phyloP scores from a whole-genome alignment of 352 stramenopile species.

The Peronospora tabacina region DNA sequence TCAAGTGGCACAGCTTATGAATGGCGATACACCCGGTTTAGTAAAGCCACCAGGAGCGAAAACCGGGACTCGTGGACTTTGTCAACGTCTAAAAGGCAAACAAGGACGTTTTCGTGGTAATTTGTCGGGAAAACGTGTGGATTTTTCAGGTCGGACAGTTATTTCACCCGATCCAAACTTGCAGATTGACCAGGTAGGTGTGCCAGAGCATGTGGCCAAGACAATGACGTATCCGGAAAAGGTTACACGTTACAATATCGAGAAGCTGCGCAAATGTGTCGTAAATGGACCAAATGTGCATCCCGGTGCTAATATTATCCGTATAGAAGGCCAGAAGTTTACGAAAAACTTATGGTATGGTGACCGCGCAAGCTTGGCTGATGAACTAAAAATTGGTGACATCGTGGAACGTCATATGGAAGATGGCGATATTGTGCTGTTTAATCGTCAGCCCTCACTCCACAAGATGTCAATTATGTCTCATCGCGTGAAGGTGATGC shows the following conservation, averaged over 20 bases:
- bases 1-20: conserved; percentile 97
- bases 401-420: conserved; percentile 99
- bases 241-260: conserved; percentile 97
- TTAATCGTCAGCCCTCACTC: conserved; percentile 99
- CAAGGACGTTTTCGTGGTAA: conserved; percentile 98
- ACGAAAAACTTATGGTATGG: conserved; percentile 92
- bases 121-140: conserved; percentile 97
- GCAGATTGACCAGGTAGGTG: conserved; percentile 90
- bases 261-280: conserved; percentile 92
- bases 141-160: conserved; percentile 98
- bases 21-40: conserved; percentile 96
- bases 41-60: conserved; percentile 89
- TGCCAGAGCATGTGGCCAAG: conserved; percentile 93
- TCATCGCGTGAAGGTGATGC: conserved; percentile 89
- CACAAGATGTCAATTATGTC: conserved; percentile 99
- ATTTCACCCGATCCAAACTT: conserved; percentile 99
- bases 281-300: conserved; percentile 94
- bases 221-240: conserved; percentile 98
- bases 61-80: conserved; percentile 95
- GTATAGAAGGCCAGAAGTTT: conserved; percentile 79
- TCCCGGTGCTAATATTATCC: conserved; percentile 94
- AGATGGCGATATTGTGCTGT: conserved; percentile 98
- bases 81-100: conserved; percentile 97
- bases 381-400: conserved; percentile 94
- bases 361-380: conserved; percentile 89